Conservation (phyloP, 805 yeast species). For the Suhomyces faveliae region DNA sequence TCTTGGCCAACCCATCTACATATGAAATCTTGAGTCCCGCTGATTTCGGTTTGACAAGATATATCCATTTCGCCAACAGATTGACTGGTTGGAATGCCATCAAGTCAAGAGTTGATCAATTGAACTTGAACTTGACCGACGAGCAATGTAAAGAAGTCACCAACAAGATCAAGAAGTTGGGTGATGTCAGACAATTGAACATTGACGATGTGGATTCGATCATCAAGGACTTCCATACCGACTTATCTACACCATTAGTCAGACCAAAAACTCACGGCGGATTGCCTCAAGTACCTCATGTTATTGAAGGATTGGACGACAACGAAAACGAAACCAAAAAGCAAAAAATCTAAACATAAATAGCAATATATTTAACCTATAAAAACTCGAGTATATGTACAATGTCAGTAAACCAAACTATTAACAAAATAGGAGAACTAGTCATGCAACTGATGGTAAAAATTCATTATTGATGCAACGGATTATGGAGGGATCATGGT, state of each 20-base stretch:
- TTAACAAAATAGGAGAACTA: too few species aligned
- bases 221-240: slow-evolving; percentile 53
- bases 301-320: slow-evolving; percentile 12
- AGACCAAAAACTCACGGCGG: slow-evolving; percentile 14
- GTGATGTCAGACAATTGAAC: slow-evolving; percentile 58
- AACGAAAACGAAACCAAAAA: slow-evolving; percentile 4
- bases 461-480: too few species aligned
- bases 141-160: slow-evolving; percentile 59
- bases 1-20: slow-evolving; percentile 62
- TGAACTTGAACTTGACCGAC: slow-evolving; percentile 54
- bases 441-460: background rate
- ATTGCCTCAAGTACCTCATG: slow-evolving; percentile 10
- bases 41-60: slow-evolving; percentile 60
- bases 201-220: slow-evolving; percentile 63
- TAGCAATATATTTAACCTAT: background rate
- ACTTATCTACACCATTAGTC: slow-evolving; percentile 32
- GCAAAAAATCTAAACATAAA: slow-evolving; percentile 3
- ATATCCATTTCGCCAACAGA: slow-evolving; percentile 60
- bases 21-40: slow-evolving; percentile 58
- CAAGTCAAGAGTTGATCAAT: slow-evolving; percentile 59
- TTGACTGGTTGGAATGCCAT: slow-evolving; percentile 65
- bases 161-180: slow-evolving; percentile 52
- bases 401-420: background rate
- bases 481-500: too few species aligned
- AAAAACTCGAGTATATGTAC: background rate